These are phyloP conservation scores for Polyplosphaeria fusca DNA, from an alignment of 495 filamentous ascomycete genomes.

Conservation along the genomic window DNA sequence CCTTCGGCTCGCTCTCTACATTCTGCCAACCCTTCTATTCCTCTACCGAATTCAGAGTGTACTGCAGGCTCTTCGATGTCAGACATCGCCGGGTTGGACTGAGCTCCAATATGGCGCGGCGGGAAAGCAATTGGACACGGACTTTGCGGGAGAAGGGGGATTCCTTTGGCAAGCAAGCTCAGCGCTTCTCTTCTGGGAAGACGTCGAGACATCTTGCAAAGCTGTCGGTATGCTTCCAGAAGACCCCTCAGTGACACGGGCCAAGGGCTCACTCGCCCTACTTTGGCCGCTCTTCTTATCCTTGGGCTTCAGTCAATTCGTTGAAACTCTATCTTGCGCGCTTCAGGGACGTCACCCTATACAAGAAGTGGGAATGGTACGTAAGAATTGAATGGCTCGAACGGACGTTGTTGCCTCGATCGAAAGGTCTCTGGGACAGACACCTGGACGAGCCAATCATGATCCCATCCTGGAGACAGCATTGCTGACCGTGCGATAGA, in stretches of 20 bases:
- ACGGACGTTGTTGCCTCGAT: no score
- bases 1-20: conserved; percentile 67
- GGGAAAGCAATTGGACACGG: conserved; percentile 62
- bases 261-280: conserved; percentile 70
- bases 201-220: conserved; percentile 66
- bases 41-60: conserved; percentile 62
- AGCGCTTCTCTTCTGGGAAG: conserved; percentile 62
- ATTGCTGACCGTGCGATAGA: no score
- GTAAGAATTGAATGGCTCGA: no score
- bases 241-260: conserved; percentile 39
- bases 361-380: conserved; percentile 91
- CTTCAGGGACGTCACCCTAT: conserved; percentile 77
- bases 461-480: no score
- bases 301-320: conserved; percentile 78
- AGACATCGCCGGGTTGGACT: conserved; percentile 77
- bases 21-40: conserved; percentile 73
- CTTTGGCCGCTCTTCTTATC: conserved; percentile 86
- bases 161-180: conserved; percentile 68
- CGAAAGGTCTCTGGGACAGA: no score
- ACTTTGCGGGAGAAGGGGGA: conserved; percentile 69
- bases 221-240: conserved; percentile 64
- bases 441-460: no score
- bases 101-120: conserved; percentile 69
- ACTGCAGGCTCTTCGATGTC: conserved; percentile 85
- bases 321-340: conserved; percentile 82